Conservation (phyloP, 140 eudicot genomes). For the Cichorium intybus region DNA sequence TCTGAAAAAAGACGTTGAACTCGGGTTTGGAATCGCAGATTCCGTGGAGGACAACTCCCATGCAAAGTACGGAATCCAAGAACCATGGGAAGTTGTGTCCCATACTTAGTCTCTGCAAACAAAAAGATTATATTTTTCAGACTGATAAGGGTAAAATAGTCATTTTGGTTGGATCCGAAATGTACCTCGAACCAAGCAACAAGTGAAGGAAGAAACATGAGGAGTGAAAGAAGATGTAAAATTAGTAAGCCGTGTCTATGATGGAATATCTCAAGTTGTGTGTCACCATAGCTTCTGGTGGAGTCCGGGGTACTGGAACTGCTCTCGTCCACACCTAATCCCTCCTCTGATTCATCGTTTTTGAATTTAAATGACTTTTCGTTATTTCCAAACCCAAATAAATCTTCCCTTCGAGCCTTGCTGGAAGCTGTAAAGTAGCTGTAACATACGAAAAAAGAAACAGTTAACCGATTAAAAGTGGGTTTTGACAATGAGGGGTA, state of each 20-base stretch:
- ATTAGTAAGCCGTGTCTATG: constrained; percentile 87
- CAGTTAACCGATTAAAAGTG: neutral
- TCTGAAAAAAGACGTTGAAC: constrained; percentile 59
- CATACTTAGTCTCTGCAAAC: constrained; percentile 70
- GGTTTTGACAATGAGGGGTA: constrained; percentile 10
- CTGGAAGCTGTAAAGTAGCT: constrained; percentile 85
- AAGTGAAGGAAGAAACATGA: constrained; percentile 86
- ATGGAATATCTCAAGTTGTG: constrained; percentile 83
- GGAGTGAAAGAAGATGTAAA: constrained; percentile 66
- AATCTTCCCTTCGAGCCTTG: constrained; percentile 51
- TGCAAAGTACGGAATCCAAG: constrained; percentile 74
- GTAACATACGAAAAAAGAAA: constrained; percentile 35
- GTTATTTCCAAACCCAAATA: constrained; percentile 46
- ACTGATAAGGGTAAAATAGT: too few relatives aligned
- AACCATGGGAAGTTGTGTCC: constrained; percentile 86
- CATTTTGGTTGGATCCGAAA: neutral
- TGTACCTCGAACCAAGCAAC: constrained; percentile 92
- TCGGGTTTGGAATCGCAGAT: constrained; percentile 82
- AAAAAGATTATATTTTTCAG: too few relatives aligned
- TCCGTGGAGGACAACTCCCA: constrained; percentile 77
- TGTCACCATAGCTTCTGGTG: constrained; percentile 70
- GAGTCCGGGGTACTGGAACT: constrained; percentile 57
- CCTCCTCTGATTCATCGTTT: constrained; percentile 33
- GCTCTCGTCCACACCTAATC: constrained; percentile 34
- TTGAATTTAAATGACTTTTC: constrained; percentile 23